Percentiles rank a stretch among this genome's conserved stretches.
phyloP scores from a whole-genome alignment of 1,284 basidiomycete species.

The Pyrrhoderma noxium region DNA sequence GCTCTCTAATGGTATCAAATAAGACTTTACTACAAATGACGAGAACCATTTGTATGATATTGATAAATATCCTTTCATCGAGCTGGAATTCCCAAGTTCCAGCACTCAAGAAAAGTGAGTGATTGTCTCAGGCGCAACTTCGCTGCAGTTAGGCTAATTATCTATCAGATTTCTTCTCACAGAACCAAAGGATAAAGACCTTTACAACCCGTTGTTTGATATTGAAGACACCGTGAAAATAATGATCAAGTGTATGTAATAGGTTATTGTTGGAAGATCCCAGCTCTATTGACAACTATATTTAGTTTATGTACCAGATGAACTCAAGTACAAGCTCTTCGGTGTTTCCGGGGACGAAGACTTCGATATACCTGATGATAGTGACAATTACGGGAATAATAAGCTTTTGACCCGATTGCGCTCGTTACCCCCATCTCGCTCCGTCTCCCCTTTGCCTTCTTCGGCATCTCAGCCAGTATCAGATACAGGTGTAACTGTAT shows the following conservation, averaged over 20 bases:
- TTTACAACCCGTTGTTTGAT: constrained; percentile 72
- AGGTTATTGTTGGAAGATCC: constrained; percentile 19
- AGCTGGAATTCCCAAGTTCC: constrained; percentile 67
- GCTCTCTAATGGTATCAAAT: too few species aligned
- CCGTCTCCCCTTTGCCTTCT: constrained; percentile 14
- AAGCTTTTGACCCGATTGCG: not conserved
- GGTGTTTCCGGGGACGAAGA: constrained; percentile 28
- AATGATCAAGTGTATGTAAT: constrained; percentile 51
- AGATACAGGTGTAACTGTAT: constrained; percentile 15
- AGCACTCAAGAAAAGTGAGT: constrained; percentile 52
- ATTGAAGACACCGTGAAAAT: constrained; percentile 58
- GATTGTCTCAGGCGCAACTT: constrained; percentile 20
- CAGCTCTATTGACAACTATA: not conserved
- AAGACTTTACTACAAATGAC: too few species aligned
- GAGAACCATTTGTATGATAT: too few species aligned
- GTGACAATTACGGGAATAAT: not conserved
- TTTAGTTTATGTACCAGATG: constrained; percentile 60
- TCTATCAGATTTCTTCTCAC: constrained; percentile 56
- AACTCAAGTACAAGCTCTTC: constrained; percentile 42
- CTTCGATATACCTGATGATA: constrained; percentile 19
- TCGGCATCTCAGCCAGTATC: constrained; percentile 13
- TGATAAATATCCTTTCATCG: constrained; percentile 37
- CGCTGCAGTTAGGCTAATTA: constrained; percentile 8
- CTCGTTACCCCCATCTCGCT: constrained; percentile 7
- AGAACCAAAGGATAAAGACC: constrained; percentile 69